phyloP scores from a whole-genome alignment of 108 stramenopile genomes.

The Cylindrotheca closterium region DNA sequence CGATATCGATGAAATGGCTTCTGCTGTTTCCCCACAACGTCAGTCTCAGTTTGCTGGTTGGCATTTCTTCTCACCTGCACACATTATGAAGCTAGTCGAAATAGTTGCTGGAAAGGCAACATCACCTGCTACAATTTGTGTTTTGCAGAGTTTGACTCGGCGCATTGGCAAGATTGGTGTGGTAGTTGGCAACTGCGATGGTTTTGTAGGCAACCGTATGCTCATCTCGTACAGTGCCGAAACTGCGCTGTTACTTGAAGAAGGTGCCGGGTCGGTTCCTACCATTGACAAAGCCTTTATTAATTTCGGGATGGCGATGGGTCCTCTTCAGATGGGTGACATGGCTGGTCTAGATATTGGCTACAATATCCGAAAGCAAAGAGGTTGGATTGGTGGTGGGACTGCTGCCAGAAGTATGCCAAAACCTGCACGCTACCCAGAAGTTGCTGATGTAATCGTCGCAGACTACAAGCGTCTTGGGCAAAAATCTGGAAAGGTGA shows the following conservation, averaged over 20 bases:
- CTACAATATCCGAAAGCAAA: constrained; percentile 78
- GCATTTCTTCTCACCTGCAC: constrained; percentile 97
- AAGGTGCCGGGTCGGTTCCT: constrained; percentile 50
- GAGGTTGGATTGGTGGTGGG: constrained; percentile 44
- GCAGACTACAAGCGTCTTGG: constrained; percentile 84
- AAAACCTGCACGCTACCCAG: constrained; percentile 71
- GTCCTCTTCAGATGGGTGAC: constrained; percentile 90
- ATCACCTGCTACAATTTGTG: constrained; percentile 58
- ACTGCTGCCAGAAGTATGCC: constrained; percentile 41
- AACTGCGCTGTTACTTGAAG: constrained; percentile 60
- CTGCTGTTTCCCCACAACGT: constrained; percentile 48
- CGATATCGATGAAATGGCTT: constrained; percentile 92
- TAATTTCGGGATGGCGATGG: constrained; percentile 82
- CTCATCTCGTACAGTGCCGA: constrained; percentile 85
- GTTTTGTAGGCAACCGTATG: constrained; percentile 98
- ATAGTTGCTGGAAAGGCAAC: constrained; percentile 81
- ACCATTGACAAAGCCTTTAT: constrained; percentile 74
- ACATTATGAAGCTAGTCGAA: constrained; percentile 95
- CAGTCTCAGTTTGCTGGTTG: constrained; percentile 86
- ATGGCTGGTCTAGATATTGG: constrained; percentile 96
- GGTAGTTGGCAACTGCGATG: constrained; percentile 95
- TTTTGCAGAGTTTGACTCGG: constrained; percentile 80
- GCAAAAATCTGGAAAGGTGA: constrained; percentile 78
- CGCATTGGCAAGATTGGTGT: constrained; percentile 91
- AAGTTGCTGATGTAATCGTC: constrained; percentile 88